Evolutionary conservation across 106 monocot species (phyloP).

Genomic region (Allium cepa): DNA sequence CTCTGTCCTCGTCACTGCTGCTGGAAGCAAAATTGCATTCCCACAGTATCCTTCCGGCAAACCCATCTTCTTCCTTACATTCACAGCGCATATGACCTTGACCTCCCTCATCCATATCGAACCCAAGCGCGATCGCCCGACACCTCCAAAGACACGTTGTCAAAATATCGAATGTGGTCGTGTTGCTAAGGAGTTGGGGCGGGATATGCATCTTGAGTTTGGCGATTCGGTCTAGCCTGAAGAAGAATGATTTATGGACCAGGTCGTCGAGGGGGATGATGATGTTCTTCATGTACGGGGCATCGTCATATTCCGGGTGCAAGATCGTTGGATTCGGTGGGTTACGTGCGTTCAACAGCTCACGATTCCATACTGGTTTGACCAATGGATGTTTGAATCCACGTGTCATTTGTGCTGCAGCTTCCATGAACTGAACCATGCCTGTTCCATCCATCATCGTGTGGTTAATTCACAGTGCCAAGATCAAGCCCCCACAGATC

Average conservation of each 20-base stretch:
- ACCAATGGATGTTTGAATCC: constrained; percentile 7
- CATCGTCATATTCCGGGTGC: constrained; percentile 24
- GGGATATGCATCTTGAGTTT: constrained; percentile 18
- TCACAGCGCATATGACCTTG: constrained; percentile 35
- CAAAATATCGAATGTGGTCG: constrained; percentile 27
- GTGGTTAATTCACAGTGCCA: constrained; percentile 48
- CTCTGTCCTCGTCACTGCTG: constrained; percentile 28
- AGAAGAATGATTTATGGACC: constrained; percentile 28
- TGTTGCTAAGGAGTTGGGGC: background rate
- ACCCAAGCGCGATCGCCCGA: constrained; percentile 16
- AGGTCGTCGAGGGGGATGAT: constrained; percentile 3
- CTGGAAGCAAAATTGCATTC: constrained; percentile 47
- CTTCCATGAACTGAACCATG: constrained; percentile 20
- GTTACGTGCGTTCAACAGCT: constrained; percentile 14
- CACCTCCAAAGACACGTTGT: constrained; percentile 23
- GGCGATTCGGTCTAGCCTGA: constrained; percentile 24
- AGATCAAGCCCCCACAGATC: constrained; percentile 54
- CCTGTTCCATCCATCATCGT: constrained; percentile 51
- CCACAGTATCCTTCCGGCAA: constrained; percentile 63
- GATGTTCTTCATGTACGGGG: background rate
- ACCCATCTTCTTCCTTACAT: constrained; percentile 19
- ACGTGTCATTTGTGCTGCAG: constrained; percentile 21
- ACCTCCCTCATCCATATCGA: constrained; percentile 13
- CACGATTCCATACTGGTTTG: constrained; percentile 21
- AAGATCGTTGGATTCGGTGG: constrained; percentile 4